Conservation (phyloP, 2,329 filamentous ascomycete genomes). For the Aspergillus terreus region DNA sequence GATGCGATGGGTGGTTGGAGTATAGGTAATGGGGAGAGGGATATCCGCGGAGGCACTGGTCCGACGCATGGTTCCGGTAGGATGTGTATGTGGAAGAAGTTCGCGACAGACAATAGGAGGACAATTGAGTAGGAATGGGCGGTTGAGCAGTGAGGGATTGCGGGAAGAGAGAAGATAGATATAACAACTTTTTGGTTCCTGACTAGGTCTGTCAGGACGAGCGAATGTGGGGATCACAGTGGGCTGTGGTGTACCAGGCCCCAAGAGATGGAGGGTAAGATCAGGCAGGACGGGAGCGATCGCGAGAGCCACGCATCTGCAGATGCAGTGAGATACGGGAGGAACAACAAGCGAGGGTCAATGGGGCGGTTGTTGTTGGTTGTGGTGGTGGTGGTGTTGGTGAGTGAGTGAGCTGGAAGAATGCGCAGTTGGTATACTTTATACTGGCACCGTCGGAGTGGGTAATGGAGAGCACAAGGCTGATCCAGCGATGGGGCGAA, state of each 20-base stretch:
- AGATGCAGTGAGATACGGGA: conserved; percentile 13
- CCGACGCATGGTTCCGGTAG: conserved; percentile 23
- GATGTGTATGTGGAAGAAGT: conserved; percentile 6
- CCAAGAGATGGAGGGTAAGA: conserved; percentile 11
- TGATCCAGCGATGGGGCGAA: neutral
- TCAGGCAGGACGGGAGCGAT: conserved; percentile 8
- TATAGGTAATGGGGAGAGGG: conserved; percentile 41
- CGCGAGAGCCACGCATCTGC: conserved; percentile 14
- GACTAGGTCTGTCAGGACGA: conserved; percentile 12
- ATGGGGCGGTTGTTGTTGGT: neutral
- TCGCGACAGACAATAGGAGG: neutral
- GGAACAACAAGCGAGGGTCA: conserved; percentile 8
- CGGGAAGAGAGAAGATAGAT: conserved; percentile 4
- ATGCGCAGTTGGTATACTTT: neutral
- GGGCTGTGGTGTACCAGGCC: conserved; percentile 19
- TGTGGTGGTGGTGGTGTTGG: conserved; percentile 2
- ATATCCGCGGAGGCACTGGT: conserved; percentile 27
- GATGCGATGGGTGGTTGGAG: conserved; percentile 48
- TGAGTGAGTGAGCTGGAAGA: neutral
- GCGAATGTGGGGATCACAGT: conserved; percentile 8
- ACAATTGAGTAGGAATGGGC: conserved; percentile 9
- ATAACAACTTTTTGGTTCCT: conserved; percentile 7
- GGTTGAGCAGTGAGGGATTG: neutral
- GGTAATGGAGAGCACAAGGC: conserved; percentile 7
- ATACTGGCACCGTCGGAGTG: conserved; percentile 6